Conservation (phyloP, 1,284 basidiomycete genomes). For the Trichosporon coremiiforme region DNA sequence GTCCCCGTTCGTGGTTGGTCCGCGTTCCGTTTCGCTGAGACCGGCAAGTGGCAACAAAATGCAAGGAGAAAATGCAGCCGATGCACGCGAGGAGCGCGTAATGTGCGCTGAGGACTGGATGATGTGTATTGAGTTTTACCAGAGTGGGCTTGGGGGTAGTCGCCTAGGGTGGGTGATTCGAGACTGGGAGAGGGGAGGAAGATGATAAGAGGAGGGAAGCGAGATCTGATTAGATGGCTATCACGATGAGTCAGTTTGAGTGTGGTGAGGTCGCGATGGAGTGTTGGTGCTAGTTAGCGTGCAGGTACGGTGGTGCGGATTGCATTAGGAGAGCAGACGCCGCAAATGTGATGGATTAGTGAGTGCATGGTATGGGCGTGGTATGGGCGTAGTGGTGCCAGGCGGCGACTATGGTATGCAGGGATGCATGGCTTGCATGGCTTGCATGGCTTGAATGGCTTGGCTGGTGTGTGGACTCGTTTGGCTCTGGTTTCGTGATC, state of each 20-base stretch:
- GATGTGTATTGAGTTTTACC: not conserved
- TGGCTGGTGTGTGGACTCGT: no score
- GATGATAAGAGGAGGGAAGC: not conserved
- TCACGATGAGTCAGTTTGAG: no score
- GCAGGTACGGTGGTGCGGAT: not conserved
- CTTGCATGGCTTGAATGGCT: no score
- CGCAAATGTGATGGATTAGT: not conserved
- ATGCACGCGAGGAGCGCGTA: not conserved
- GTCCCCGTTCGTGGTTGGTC: not conserved
- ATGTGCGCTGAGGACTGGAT: not conserved
- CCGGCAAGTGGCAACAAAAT: not conserved
- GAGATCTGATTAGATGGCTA: conserved; percentile 4
- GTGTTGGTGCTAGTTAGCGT: not conserved
- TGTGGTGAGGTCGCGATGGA: no score
- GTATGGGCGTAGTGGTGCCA: no score
- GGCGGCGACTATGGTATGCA: not conserved
- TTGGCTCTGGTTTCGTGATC: not conserved
- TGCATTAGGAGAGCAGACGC: not conserved
- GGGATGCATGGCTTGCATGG: not conserved
- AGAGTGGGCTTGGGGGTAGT: conserved; percentile 3
- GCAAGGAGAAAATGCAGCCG: not conserved
- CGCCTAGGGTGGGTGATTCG: not conserved
- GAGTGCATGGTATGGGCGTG: no score
- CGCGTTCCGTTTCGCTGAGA: not conserved
- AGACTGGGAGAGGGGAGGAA: not conserved